Evolutionary conservation across 352 stramenopile genomes (phyloP).

Genomic region (Phytophthora uliginosa): DNA sequence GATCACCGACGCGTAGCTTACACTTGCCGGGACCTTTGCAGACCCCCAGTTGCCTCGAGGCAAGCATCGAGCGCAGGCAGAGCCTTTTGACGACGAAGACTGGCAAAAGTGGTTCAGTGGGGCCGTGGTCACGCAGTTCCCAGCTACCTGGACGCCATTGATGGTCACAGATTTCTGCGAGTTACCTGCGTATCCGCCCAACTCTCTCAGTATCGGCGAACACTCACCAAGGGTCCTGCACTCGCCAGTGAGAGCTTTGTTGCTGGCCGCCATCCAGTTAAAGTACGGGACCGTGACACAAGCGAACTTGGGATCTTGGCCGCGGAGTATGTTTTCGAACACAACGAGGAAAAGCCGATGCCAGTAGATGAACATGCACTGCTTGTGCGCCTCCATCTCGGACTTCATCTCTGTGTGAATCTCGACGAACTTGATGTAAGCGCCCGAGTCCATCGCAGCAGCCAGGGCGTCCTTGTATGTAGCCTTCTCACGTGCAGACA

Average conservation of each 20-base stretch:
- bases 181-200: constrained; percentile 39
- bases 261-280: constrained; percentile 71
- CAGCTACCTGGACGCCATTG: constrained; percentile 45
- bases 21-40: constrained; percentile 35
- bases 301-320: constrained; percentile 47
- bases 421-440: constrained; percentile 64
- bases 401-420: constrained; percentile 66
- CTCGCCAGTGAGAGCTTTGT: constrained; percentile 37
- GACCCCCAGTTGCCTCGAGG: constrained; percentile 51
- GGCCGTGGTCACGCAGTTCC: constrained; percentile 41
- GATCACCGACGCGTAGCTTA: constrained; percentile 53
- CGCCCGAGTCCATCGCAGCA: constrained; percentile 57
- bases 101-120: constrained; percentile 73
- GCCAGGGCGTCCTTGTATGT: constrained; percentile 53
- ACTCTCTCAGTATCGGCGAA: constrained; percentile 46
- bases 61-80: constrained; percentile 48
- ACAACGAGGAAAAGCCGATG: constrained; percentile 67
- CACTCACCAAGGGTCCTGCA: constrained; percentile 60
- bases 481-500: constrained; percentile 42
- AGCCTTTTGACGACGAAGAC: constrained; percentile 13
- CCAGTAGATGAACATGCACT: constrained; percentile 88
- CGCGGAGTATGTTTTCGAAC: constrained; percentile 88
- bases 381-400: constrained; percentile 51
- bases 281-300: constrained; percentile 85
- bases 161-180: constrained; percentile 38